Percentiles rank a stretch among this genome's conserved stretches.
These are phyloP conservation scores for Liquidambar formosana DNA, from an alignment of 164 flowering plant genomes.

Conservation along the genomic window DNA sequence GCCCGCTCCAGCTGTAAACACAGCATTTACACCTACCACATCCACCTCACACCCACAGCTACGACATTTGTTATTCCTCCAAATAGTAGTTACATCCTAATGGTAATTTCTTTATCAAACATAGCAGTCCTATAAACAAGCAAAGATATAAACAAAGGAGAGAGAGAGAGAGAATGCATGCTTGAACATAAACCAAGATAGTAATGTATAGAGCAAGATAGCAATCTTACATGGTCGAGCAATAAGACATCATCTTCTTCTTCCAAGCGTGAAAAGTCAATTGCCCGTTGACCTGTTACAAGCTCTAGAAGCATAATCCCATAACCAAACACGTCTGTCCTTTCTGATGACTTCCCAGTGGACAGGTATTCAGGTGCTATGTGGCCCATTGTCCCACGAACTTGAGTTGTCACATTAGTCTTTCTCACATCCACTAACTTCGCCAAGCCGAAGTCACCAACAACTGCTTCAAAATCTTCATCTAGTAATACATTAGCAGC, in stretches of 20 bases:
- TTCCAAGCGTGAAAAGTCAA: slow-evolving; percentile 89
- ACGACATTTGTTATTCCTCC: background rate
- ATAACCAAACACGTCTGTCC: slow-evolving; percentile 91
- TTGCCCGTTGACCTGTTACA: slow-evolving; percentile 90
- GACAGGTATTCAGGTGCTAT: slow-evolving; percentile 96
- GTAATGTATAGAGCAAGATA: background rate
- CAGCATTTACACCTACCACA: background rate
- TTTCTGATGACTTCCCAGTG: slow-evolving; percentile 92
- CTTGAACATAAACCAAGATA: background rate
- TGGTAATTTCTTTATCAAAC: background rate
- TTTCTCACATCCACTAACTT: slow-evolving; percentile 82
- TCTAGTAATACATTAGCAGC: slow-evolving; percentile 91
- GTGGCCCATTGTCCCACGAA: slow-evolving; percentile 98
- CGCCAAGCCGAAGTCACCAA: slow-evolving; percentile 94
- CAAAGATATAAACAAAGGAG: background rate
- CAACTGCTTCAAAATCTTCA: slow-evolving; percentile 94
- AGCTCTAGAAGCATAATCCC: slow-evolving; percentile 95
- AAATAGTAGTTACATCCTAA: background rate
- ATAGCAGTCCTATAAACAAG: background rate
- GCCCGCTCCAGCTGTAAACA: background rate
- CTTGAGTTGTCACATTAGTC: slow-evolving; percentile 89
- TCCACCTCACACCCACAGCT: background rate
- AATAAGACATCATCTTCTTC: slow-evolving; percentile 92
- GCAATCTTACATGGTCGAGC: slow-evolving; percentile 85
- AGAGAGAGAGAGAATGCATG: background rate